Percentiles rank a stretch among this genome's conserved stretches.
phyloP scores from a whole-genome alignment of 768 basidiomycete species.

The Pisolithus albus region DNA sequence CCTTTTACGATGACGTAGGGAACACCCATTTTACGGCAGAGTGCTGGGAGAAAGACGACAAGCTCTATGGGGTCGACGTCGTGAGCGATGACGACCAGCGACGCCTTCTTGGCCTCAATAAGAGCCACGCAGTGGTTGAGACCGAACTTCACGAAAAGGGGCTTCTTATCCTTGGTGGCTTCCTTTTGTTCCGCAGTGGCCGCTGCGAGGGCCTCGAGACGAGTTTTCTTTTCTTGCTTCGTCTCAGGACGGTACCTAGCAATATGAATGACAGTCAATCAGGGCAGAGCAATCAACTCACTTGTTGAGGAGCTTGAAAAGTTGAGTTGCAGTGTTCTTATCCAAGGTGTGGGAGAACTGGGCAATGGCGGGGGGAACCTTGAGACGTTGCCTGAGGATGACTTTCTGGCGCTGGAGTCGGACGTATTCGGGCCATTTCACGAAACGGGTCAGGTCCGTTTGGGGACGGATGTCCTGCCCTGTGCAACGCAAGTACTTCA shows the following conservation, averaged over 20 bases:
- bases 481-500: conserved; percentile 23
- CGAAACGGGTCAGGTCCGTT: conserved; percentile 91
- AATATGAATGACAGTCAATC: not conserved
- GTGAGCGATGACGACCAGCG: conserved; percentile 91
- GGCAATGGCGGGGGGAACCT: conserved; percentile 96
- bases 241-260: conserved; percentile 76
- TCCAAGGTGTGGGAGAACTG: conserved; percentile 98
- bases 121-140: conserved; percentile 96
- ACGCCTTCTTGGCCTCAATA: conserved; percentile 95
- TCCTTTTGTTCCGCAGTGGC: conserved; percentile 77
- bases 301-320: conserved; percentile 98
- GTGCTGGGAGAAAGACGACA: conserved; percentile 95
- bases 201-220: conserved; percentile 71
- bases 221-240: conserved; percentile 96
- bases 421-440: conserved; percentile 99
- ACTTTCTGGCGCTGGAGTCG: conserved; percentile 98
- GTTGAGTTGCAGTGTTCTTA: conserved; percentile 98
- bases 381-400: conserved; percentile 94
- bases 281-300: conserved; percentile 16
- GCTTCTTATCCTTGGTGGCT: conserved; percentile 83
- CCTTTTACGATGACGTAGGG: conserved; percentile 98
- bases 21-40: conserved; percentile 99
- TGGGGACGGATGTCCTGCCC: conserved; percentile 91
- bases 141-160: conserved; percentile 91
- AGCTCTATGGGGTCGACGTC: conserved; percentile 99